A percentile compares a stretch with the other conserved stretches of the same genome.
Evolutionary conservation across 129 eudicot genomes (phyloP).

Genomic region (carrot (Daucus carota)): DNA sequence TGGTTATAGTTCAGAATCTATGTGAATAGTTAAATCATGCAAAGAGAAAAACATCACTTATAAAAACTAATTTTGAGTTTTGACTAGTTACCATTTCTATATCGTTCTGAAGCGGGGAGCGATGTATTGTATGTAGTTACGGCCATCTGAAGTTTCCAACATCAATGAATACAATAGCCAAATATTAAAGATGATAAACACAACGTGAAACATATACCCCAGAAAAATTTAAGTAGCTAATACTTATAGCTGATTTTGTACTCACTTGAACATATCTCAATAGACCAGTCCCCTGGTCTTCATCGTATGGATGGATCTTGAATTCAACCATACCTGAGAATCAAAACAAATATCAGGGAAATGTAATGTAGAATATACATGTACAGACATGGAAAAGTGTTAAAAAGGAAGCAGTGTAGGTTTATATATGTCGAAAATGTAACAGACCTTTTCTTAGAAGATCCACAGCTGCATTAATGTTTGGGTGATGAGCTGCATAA

Average conservation of each 20-base stretch:
- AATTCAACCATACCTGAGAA: conserved; percentile 55
- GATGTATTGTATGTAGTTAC: conserved; percentile 90
- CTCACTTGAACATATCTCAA: conserved; percentile 88
- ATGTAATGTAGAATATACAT: not conserved
- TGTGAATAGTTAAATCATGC: not conserved
- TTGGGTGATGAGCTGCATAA: conserved; percentile 87
- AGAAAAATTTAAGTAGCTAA: not conserved
- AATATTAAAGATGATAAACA: conserved; percentile 4
- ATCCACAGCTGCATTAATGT: conserved; percentile 80
- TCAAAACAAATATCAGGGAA: not conserved
- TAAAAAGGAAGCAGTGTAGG: not conserved
- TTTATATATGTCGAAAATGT: not conserved
- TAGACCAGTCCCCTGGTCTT: conserved; percentile 77
- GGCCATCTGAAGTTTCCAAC: conserved; percentile 62
- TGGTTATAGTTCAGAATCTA: not conserved
- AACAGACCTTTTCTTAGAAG: conserved; percentile 53
- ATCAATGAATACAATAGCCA: conserved; percentile 13
- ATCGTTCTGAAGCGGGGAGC: conserved; percentile 87
- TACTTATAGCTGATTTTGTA: not conserved
- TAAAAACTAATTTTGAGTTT: conserved; percentile 9
- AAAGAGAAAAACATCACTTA: conserved; percentile 1
- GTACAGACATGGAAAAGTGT: not conserved
- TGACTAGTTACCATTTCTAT: conserved; percentile 59
- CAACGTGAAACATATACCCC: not conserved
- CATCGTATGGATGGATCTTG: conserved; percentile 80